Evolutionary conservation across 441 rosid species (phyloP).

Genomic region (Gossypium lobatum): DNA sequence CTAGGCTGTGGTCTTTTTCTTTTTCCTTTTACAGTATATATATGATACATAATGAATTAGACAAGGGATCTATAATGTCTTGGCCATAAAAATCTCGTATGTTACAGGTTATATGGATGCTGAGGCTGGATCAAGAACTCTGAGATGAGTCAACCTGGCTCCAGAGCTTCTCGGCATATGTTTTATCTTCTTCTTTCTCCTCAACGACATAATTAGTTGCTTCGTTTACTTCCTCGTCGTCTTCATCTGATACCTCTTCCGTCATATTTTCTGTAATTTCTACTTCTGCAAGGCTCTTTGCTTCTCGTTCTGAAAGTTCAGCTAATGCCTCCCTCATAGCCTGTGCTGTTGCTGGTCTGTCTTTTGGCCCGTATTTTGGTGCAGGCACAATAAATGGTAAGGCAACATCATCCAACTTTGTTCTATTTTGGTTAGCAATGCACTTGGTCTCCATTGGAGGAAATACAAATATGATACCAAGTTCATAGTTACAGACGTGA

Average conservation of each 20-base stretch:
- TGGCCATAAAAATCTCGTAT: neutral
- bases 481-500: slow-evolving; percentile 80
- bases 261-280: slow-evolving; percentile 35
- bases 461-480: slow-evolving; percentile 70
- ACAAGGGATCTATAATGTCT: neutral
- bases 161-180: slow-evolving; percentile 69
- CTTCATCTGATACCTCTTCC: slow-evolving; percentile 52
- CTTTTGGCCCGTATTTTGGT: slow-evolving; percentile 59
- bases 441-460: slow-evolving; percentile 46
- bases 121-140: slow-evolving; percentile 27
- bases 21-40: neutral
- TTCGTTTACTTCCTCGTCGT: slow-evolving; percentile 47
- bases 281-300: slow-evolving; percentile 30
- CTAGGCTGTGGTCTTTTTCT: neutral
- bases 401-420: slow-evolving; percentile 49
- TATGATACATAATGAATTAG: neutral
- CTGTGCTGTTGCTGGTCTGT: slow-evolving; percentile 70
- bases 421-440: slow-evolving; percentile 14
- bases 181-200: slow-evolving; percentile 76
- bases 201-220: slow-evolving; percentile 31
- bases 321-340: slow-evolving; percentile 67
- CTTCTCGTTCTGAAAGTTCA: slow-evolving; percentile 31
- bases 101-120: neutral
- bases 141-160: slow-evolving; percentile 55
- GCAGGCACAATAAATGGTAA: slow-evolving; percentile 78